Base-by-base conservation (phyloP, 75 land plant genomes). In the Pseudotsuga menziesii region DNA sequence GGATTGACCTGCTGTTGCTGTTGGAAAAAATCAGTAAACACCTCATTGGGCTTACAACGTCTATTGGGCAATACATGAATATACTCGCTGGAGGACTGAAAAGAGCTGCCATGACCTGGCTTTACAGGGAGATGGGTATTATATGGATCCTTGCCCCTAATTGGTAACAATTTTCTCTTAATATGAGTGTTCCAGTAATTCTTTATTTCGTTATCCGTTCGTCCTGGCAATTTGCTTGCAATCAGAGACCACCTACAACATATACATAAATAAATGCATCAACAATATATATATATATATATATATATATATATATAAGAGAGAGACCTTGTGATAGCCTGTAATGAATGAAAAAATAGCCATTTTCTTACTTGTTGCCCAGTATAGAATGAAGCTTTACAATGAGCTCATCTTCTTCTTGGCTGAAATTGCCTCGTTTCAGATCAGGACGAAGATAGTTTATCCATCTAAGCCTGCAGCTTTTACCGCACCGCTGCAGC, bases 201-300 rank as follows among this genome's bases (percentile, higher is more conserved):
- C 77, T 78, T 78, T 32, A 78, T 67, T 44, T 78, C 79, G 39
- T 78, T 78, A 29, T 78, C 79, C 17, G 79, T 78, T 78, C 75
- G 75, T 17, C 79, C 79, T 41, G 79, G 79, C 0, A 78, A 7
- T n/a, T 78, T 48, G 8, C 77, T 41, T 22, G 79, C 79, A 13
- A 78, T 78, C 25, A 73, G 48, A 14, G 79, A 67, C 79, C 79
- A 78, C 54, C 79, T 78, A 27, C 23, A 26, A 48, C 32, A 73
- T n/a, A 69, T 29, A 29, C 17, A 66, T 0, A 6, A 32, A 66
- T 29, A 3, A 27, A 66, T 16, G 54, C 11, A 11, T 8, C 9
- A 8, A 48, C 8, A 1, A 7, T 48, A 8, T 8, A 48, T 1
- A 11, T 48, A 48, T 8, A 9, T 48, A 8, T 48, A 48, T 48